phyloP scores from a whole-genome alignment of 2,329 filamentous ascomycete species.

The Talaromyces sp. region DNA sequence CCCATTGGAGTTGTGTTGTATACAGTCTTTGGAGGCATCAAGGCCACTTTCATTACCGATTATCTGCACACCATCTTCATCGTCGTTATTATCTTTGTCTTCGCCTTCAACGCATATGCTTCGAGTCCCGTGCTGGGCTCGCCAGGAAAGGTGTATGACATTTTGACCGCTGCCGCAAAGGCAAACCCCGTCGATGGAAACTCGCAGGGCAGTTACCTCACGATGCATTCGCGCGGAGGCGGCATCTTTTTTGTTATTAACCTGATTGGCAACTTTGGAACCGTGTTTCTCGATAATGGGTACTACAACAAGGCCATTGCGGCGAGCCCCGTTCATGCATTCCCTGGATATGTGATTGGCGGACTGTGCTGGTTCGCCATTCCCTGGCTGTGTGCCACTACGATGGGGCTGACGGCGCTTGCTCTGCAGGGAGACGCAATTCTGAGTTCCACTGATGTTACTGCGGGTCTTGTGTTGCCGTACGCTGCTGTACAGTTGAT shows the following conservation, averaged over 20 bases:
- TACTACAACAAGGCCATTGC: conserved; percentile 96
- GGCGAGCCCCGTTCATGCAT: conserved; percentile 73
- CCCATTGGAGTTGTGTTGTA: conserved; percentile 77
- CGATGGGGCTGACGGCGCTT: conserved; percentile 76
- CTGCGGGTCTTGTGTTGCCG: conserved; percentile 75
- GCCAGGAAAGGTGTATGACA: conserved; percentile 70
- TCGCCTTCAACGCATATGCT: conserved; percentile 75
- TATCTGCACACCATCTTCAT: conserved; percentile 73
- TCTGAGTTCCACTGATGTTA: conserved; percentile 68
- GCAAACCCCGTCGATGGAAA: conserved; percentile 75
- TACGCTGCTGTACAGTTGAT: conserved; percentile 79
- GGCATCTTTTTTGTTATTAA: conserved; percentile 91
- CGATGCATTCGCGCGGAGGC: conserved; percentile 75
- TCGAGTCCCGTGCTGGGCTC: conserved; percentile 67
- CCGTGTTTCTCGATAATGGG: conserved; percentile 77
- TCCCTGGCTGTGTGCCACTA: conserved; percentile 82
- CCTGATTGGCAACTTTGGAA: conserved; percentile 75
- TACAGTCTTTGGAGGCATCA: conserved; percentile 70
- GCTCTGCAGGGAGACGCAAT: conserved; percentile 71
- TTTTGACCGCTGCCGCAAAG: conserved; percentile 62
- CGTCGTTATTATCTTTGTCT: conserved; percentile 78
- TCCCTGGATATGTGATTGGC: conserved; percentile 83
- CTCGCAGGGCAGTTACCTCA: conserved; percentile 73
- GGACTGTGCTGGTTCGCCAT: conserved; percentile 90
- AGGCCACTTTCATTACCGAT: conserved; percentile 80